phyloP scores from a whole-genome alignment of 306 rosid genomes.

The Prosopis cineraria region DNA sequence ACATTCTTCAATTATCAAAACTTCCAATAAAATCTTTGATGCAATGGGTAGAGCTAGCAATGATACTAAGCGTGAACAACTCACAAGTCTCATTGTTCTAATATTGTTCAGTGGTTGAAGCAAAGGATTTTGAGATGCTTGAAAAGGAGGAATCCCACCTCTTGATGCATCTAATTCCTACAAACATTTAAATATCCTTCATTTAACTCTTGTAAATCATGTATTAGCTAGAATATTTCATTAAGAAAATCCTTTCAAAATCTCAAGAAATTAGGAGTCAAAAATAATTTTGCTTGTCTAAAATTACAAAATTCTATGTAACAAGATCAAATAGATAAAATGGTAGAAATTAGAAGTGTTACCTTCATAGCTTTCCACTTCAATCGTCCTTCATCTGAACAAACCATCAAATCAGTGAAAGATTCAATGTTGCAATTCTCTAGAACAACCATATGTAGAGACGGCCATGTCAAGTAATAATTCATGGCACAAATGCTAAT shows the following conservation, averaged over 20 bases:
- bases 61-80: background rate
- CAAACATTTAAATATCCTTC: background rate
- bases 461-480: constrained; percentile 10
- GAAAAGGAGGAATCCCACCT: background rate
- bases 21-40: constrained; percentile 10
- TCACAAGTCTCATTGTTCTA: background rate
- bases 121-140: background rate
- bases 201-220: background rate
- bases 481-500: constrained; percentile 3
- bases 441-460: constrained; percentile 2
- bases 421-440: background rate
- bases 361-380: background rate
- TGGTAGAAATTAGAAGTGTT: background rate
- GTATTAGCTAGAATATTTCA: background rate
- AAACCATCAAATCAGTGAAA: background rate
- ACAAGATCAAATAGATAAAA: background rate
- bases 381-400: background rate
- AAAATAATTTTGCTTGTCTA: background rate
- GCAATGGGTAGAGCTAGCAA: constrained; percentile 6
- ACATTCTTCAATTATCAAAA: background rate
- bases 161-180: background rate
- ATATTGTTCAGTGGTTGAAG: background rate
- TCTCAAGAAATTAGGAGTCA: background rate
- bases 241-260: background rate
- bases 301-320: background rate